Evolutionary conservation across 345 rosid genomes (phyloP).

Genomic region (Pistacia integerrima): DNA sequence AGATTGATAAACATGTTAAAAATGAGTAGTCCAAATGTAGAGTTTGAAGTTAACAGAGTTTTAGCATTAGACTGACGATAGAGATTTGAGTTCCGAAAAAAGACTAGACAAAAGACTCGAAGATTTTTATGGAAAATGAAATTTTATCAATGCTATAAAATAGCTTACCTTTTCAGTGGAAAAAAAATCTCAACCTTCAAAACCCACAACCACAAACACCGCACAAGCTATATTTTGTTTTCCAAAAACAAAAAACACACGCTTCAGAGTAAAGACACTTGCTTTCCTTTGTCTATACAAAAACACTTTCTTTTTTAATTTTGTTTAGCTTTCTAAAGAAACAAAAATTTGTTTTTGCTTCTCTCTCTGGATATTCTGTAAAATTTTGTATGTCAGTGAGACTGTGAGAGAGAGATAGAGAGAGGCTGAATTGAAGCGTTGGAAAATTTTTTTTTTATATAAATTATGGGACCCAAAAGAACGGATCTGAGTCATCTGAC

Average conservation of each 20-base stretch:
- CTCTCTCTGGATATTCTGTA: constrained; percentile 8
- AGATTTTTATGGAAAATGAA: constrained; percentile 26
- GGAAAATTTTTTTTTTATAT: too few relatives aligned
- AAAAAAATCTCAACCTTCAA: constrained; percentile 1
- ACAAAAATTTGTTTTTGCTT: background rate
- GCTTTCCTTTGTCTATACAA: constrained; percentile 12
- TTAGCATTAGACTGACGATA: constrained; percentile 34
- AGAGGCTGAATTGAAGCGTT: too few relatives aligned
- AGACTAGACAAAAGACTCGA: constrained; percentile 24
- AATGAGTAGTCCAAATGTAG: constrained; percentile 29
- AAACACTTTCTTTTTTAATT: background rate
- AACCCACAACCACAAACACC: background rate
- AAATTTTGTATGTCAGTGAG: background rate
- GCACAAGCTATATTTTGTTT: constrained; percentile 4
- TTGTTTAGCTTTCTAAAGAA: background rate
- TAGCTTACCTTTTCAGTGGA: constrained; percentile 29
- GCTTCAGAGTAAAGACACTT: background rate
- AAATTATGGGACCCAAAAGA: constrained; percentile 37
- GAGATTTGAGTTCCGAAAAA: constrained; percentile 34
- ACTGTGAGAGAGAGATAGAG: too few relatives aligned
- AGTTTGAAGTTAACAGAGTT: constrained; percentile 27
- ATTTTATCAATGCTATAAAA: constrained; percentile 26
- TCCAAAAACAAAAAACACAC: constrained; percentile 4
- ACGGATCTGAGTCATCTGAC: constrained; percentile 60
- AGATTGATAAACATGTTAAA: constrained; percentile 21